Evolutionary conservation across 2,329 filamentous ascomycete species (phyloP).

Genomic region (Beauveria scarabaeidicola): DNA sequence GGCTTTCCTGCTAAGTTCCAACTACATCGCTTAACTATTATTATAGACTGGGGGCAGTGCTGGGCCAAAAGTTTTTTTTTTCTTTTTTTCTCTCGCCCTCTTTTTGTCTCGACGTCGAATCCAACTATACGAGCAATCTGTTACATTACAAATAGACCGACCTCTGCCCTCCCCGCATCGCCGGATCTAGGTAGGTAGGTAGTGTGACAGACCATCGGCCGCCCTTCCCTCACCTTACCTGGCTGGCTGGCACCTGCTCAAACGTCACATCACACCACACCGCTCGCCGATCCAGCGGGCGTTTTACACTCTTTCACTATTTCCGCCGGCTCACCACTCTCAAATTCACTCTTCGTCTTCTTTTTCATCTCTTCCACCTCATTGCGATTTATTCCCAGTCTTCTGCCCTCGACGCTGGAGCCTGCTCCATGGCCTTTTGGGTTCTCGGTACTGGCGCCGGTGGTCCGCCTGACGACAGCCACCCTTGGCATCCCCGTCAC

Average conservation of each 20-base stretch:
- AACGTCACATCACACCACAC: slow-evolving; percentile 8
- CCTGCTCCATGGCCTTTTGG: slow-evolving; percentile 34
- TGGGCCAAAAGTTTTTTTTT: not conserved
- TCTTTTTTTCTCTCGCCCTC: not conserved
- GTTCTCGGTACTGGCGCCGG: slow-evolving; percentile 25
- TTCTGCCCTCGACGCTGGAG: slow-evolving; percentile 15
- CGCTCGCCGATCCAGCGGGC: slow-evolving; percentile 2
- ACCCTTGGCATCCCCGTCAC: not conserved
- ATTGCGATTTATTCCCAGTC: not conserved
- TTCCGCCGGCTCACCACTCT: not conserved
- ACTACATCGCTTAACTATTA: not conserved
- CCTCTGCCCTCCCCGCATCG: not conserved
- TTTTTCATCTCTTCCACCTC: too few species aligned
- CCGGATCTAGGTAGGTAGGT: not conserved
- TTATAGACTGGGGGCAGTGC: slow-evolving; percentile 4
- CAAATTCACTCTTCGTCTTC: not conserved
- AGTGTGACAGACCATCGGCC: not conserved
- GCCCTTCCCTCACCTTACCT: not conserved
- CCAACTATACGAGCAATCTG: not conserved
- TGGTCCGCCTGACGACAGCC: not conserved
- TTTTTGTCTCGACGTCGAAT: not conserved
- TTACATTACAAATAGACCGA: not conserved
- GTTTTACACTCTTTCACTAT: not conserved
- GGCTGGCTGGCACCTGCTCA: not conserved
- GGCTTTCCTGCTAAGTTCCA: not conserved